Evolutionary conservation across 1,139 yeast species (phyloP), one percentile per base, ranked within the genome.

Genomic region (Nakaseomyces bracarensis): DNA sequence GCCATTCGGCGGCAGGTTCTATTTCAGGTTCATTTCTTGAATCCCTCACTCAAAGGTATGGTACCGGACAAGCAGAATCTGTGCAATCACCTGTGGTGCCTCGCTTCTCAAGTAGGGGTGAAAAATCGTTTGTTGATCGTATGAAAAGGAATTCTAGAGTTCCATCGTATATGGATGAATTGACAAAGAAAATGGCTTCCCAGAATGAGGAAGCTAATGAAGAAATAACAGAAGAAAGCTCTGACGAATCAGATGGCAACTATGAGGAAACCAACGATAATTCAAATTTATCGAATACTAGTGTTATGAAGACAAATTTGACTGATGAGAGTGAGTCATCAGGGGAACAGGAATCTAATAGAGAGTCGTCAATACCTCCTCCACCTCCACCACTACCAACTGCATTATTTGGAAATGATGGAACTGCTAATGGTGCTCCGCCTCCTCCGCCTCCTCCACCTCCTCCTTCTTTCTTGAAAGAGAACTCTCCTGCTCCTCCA

Each of bases 111-210:
- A 46, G 50, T 7, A 36, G 34, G 7, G 40, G 38, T 7, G 48
- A 60, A 41, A 56, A 49, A 35, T 49, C 60, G 1, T 59, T 61
- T 40, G 50, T 60, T 41, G 50, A 57, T 27, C 49, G 64, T 15
- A 46, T 61, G 46, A 60, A 55, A 39, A 54, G 44, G 36, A 48
- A 58, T 3, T 48, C 49, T 6, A 42, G 43, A 7, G 41, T 46
- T n/a, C 49, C 54, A 3, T 52, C 69, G 36, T 79, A 76, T 59
- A 66, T 81, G 49, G 68, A 71, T 42, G 87, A 81, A 51, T 65
- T 80, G 47, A 68, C 74, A 18, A 61, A 70, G 8, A 78, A 75
- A 52, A 80, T 78, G 36, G 35, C 49, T 2, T 30, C 41, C 15
- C 38, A 46, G 13, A 37, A 40, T 6, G 42, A 39, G 15, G 42